Evolutionary conservation across 345 rosid genomes (phyloP), one percentile per base, ranked within the genome.

Genomic region (Erodium maritimum): DNA sequence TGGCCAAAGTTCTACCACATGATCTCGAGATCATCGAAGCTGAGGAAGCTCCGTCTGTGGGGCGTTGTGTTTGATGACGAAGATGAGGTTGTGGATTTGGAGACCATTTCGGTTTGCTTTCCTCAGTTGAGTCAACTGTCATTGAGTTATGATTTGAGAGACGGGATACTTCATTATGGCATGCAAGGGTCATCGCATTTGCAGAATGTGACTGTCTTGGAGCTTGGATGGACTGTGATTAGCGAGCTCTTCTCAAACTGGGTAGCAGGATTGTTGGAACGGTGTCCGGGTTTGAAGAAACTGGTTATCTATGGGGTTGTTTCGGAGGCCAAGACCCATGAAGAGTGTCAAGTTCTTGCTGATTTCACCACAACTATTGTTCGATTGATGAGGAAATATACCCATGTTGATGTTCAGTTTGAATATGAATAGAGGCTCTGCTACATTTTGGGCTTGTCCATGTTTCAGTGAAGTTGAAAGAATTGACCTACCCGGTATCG

Each of bases 41-140:
- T 91, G 63, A 78, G 63, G 73, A 84, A 67, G 71, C 98, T 91
- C 45, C 78, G 88, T 17, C 80, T 91, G 51, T 91, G 96, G 96
- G 82, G 88, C n/a, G 87, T 88, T 34, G 69, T 78, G 19, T 88
- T 82, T 60, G 95, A 84, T 24, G 62, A 67, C 14, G 62, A 67
- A 34, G 56, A 22, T 24, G 53, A 81, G 57, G 60, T 77, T 57
- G 67, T 86, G 54, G 95, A 84, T 71, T 65, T 91, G 66, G 98
- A 84, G 69, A 78, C 83, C 0, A 79, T 88, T 54, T 91, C 90
- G 4, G 76, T 64, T 54, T 78, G 79, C 67, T 93, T 86, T 58
- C 84, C 91, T 0, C 84, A 70, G 45, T 75, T 93, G 51, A 84
- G 72, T 17, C 84, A 85, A 76, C 81, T 93, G 29, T 80, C 95